Base-by-base conservation (phyloP, 495 filamentous ascomycete species). In the Apiosordaria backusii region DNA sequence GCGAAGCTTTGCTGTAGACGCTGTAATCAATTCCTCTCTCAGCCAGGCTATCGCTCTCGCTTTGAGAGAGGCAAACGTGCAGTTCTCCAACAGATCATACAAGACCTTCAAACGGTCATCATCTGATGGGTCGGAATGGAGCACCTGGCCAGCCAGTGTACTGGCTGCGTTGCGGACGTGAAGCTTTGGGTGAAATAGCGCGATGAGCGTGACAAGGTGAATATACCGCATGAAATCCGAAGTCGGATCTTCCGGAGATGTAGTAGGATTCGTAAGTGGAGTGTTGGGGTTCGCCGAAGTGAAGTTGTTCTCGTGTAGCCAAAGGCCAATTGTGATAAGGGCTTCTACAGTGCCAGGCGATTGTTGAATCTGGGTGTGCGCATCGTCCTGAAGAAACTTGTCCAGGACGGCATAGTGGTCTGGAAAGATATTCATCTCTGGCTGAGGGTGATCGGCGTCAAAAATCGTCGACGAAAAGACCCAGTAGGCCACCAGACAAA, bases 11-110 rank as follows among this genome's bases (percentile, higher is more conserved):
- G 13, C 35, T 15, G 35, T 45, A 19, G 58, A 55, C 69, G 86
- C 79, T 23, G 78, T 76, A 16, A 94, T 79, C 2, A 94, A 84
- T 74, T 97, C 94, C 60, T 93, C 88, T 73, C 93, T 93, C 4
- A 97, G 78, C 91, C 96, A 97, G 24, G 85, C 84, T 13, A 98
- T 85, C 0, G 93, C 93, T 62, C 86, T 88, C 16, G 89, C 92
- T 68, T 92, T 92, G 55, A 95, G 83, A 2, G 89, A 84, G 24
- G 90, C 84, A 72, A 87, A 91, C 5, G 89, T 88, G 69, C 89
- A 90, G 67, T 96, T 86, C 75, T 95, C 89, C 26, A 98, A 81
- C 3, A 94, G 88, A 57, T 91, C 88, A 54, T 87, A 84, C 13
- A 98, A 89, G 65, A 96, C 90, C 4, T 88, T 85, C 52, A 96